Evolutionary conservation across 2,329 filamentous ascomycete species (phyloP).

Genomic region (Fonsecaea nubica): DNA sequence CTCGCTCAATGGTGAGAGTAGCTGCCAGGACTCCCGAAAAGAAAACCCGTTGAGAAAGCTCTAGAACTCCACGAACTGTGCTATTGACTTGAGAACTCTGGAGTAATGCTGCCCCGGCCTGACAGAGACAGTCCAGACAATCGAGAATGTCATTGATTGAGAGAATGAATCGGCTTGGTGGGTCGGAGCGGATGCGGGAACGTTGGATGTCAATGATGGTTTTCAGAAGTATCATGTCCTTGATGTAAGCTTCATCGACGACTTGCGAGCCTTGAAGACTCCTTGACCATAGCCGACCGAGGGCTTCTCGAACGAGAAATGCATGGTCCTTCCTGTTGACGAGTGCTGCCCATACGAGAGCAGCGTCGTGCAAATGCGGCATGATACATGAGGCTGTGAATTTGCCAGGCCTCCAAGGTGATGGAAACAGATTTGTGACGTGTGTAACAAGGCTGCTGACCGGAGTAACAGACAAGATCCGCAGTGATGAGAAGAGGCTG

Average conservation of each 20-base stretch:
- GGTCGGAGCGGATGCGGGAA: conserved; percentile 4
- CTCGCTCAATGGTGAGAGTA: conserved; percentile 8
- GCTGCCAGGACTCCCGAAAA: conserved; percentile 8
- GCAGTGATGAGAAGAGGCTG: neutral
- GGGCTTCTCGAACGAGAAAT: conserved; percentile 8
- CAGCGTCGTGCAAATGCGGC: conserved; percentile 5
- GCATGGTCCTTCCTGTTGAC: conserved; percentile 9
- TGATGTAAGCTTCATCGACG: conserved; percentile 10
- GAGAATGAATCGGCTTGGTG: neutral
- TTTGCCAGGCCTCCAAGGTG: neutral
- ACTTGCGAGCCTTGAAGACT: neutral
- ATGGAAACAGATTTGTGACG: neutral
- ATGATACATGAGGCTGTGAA: conserved; percentile 6
- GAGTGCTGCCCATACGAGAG: conserved; percentile 6
- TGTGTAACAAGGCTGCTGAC: conserved; percentile 4
- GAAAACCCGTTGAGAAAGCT: conserved; percentile 1
- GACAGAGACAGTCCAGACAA: conserved; percentile 6
- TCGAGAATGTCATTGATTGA: neutral
- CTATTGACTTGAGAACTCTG: neutral
- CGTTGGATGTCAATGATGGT: conserved; percentile 17
- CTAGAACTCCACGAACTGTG: neutral
- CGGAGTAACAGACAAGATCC: neutral
- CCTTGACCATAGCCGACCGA: conserved; percentile 15
- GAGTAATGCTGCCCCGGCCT: neutral
- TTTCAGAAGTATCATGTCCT: conserved; percentile 8